Conservation (phyloP, 2,329 filamentous ascomycete species). For the Teratosphaeria nubilosa region DNA sequence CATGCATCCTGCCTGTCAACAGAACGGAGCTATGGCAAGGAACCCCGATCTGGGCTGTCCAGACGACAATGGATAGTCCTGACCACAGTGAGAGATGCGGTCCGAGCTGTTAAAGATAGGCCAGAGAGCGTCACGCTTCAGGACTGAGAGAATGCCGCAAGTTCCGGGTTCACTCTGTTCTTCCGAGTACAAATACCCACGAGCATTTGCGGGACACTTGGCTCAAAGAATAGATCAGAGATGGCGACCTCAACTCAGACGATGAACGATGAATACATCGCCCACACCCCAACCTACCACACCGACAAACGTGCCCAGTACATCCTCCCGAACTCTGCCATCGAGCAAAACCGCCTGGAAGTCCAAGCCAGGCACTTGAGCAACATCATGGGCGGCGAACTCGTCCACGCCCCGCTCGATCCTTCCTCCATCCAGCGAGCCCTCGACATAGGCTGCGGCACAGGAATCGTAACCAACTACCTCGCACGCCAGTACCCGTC, state of each 20-base stretch:
- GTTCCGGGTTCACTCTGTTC: not conserved
- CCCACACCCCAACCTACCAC: slow-evolving; percentile 1
- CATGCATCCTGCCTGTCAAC: not conserved
- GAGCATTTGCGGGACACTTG: not conserved
- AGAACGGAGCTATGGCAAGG: not conserved
- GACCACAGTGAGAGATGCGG: not conserved
- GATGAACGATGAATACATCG: not conserved
- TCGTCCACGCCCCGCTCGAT: slow-evolving; percentile 13
- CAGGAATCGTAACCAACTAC: slow-evolving; percentile 16
- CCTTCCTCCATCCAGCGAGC: not conserved
- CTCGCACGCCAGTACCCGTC: slow-evolving; percentile 8
- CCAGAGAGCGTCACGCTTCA: too few relatives aligned
- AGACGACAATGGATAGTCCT: not conserved
- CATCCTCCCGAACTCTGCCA: slow-evolving; percentile 7
- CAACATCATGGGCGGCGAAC: slow-evolving; percentile 12
- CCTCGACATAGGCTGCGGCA: slow-evolving; percentile 21
- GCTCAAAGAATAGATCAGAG: not conserved
- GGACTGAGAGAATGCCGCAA: not conserved
- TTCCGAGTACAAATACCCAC: not conserved
- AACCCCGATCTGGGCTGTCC: not conserved
- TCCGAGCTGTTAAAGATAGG: not conserved
- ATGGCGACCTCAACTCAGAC: not conserved
- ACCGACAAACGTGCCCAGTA: slow-evolving; percentile 1
- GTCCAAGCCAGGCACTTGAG: slow-evolving; percentile 10
- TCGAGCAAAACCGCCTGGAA: slow-evolving; percentile 14